These are phyloP conservation scores for Agapanthus africanus DNA, from an alignment of 106 monocot genomes.

Conservation along the genomic window DNA sequence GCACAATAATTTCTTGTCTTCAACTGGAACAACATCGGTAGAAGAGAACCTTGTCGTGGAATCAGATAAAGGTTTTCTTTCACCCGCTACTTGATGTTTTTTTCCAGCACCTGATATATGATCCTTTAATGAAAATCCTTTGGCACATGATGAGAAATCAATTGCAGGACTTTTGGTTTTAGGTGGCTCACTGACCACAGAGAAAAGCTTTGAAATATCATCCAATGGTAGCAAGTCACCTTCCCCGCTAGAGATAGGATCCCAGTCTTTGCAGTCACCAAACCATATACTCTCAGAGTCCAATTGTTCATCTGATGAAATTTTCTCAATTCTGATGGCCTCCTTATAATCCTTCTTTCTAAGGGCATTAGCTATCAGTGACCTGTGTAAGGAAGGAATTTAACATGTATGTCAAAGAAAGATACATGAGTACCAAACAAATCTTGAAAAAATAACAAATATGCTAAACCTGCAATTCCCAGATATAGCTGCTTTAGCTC, in stretches of 20 bases:
- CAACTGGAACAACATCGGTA: conserved; percentile 2
- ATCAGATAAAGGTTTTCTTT: background rate
- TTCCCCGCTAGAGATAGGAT: conserved; percentile 74
- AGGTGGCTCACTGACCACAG: conserved; percentile 19
- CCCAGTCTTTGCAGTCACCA: conserved; percentile 64
- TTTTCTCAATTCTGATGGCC: conserved; percentile 70
- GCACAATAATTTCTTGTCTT: background rate
- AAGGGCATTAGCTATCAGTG: conserved; percentile 48
- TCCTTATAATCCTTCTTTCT: conserved; percentile 77
- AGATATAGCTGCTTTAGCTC: conserved; percentile 74
- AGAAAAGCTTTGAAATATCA: conserved; percentile 38
- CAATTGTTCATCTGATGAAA: conserved; percentile 30
- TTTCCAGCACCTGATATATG: conserved; percentile 6
- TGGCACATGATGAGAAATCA: conserved; percentile 26
- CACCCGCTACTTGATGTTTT: too few species aligned
- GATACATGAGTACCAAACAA: background rate
- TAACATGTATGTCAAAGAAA: background rate
- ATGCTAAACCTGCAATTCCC: conserved; percentile 65
- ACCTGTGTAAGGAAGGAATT: conserved; percentile 25
- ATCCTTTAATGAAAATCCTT: conserved; percentile 13
- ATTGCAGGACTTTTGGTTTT: conserved; percentile 13
- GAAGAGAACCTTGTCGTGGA: background rate
- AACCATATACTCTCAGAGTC: conserved; percentile 29
- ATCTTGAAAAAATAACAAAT: conserved; percentile 7
- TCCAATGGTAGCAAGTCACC: conserved; percentile 68